Conservation (phyloP, 306 rosid species). For the Hylodesmum podocarpum region DNA sequence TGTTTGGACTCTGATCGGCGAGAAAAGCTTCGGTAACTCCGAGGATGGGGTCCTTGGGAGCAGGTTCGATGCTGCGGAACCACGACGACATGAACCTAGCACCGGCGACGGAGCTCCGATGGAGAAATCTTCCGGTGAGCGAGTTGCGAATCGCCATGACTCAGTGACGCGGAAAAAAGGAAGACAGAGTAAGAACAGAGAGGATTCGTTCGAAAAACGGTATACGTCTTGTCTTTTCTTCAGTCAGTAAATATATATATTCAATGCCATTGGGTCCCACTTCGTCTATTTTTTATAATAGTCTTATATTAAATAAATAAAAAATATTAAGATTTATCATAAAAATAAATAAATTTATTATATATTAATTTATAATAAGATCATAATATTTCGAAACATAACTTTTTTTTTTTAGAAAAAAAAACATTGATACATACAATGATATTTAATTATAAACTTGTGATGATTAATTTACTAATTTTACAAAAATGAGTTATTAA, state of each 20-base stretch:
- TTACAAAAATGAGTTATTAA: no score
- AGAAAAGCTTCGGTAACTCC: slow-evolving; percentile 97
- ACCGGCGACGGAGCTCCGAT: slow-evolving; percentile 49
- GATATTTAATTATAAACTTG: no score
- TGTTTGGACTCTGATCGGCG: slow-evolving; percentile 84
- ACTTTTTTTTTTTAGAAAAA: no score
- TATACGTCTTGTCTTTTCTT: background rate
- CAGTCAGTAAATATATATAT: background rate
- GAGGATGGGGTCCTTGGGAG: slow-evolving; percentile 96
- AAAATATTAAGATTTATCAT: no score
- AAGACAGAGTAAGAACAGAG: background rate
- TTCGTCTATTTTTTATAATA: background rate
- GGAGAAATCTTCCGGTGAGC: slow-evolving; percentile 21
- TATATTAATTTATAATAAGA: no score
- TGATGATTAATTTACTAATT: no score
- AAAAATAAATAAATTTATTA: no score
- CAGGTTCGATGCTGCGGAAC: slow-evolving; percentile 78
- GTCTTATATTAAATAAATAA: no score
- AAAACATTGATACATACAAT: no score
- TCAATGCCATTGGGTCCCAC: background rate
- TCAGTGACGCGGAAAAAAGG: slow-evolving; percentile 16
- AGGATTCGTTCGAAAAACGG: background rate
- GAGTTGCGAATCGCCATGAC: slow-evolving; percentile 58
- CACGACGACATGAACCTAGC: slow-evolving; percentile 70
- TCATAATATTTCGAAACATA: no score